Evolutionary conservation across 2,329 filamentous ascomycete species (phyloP), one percentile per base, ranked within the genome.

Genomic region (Proliferodiscus dingleyae): DNA sequence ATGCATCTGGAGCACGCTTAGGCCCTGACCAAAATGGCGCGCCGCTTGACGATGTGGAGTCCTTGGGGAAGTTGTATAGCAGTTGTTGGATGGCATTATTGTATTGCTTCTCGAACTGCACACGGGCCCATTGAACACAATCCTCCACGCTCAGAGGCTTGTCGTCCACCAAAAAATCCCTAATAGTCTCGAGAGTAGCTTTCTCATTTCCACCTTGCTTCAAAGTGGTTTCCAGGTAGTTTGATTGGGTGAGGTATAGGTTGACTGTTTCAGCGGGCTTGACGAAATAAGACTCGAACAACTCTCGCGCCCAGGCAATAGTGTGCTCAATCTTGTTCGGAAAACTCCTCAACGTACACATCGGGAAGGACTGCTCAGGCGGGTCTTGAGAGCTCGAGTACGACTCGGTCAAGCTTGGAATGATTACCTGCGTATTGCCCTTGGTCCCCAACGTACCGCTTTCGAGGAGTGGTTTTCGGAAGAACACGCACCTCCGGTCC

Each of bases 271-370:
- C 89, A 0, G 93, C 87, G 24, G 89, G 89, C 58, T 91, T 93
- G 58, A 95, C 89, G 60, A 97, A 98, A 57, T 85, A 89, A 22
- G 83, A 85, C 70, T 97, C 89, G 69, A 98, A 98, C 54, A 95
- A 78, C 66, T 97, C 93, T 61, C 94, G 88, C 30, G 90, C 85
- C 93, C 93, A 98, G 2, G 93, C 93, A 65, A 98, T 98, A 1
- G 93, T 97, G 68, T 98, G 93, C 70, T 98, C 90, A 60, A 98
- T 98, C 61, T 85, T 85, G 75, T 98, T 98, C 48, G 93, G 93
- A 75, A 98, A 98, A 68, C 90, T 96, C 63, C 88, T 82, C 51
- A 98, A 77, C 4, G 93, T 97, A 68, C 93, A 98, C 90, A 97
- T 97, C 1, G 93, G 93, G 77, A 98, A 97, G 1, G 93, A 95